Conservation (phyloP, 129 eudicot genomes). For the Tagetes patula region DNA sequence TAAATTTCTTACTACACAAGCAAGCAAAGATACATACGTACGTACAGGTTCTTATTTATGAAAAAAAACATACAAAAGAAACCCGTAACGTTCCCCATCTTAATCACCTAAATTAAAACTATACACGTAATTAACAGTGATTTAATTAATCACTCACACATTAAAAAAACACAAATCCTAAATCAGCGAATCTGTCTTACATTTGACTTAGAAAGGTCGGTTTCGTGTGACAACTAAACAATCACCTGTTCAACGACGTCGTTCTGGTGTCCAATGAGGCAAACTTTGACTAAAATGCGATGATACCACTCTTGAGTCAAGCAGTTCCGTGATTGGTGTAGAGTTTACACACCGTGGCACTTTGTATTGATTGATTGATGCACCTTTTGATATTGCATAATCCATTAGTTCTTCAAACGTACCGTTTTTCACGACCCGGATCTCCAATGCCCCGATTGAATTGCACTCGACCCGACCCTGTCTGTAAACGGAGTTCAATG, state of each 20-base stretch:
- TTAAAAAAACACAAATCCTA: conserved; percentile 20
- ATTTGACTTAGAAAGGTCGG: conserved; percentile 45
- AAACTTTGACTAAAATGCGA: conserved; percentile 69
- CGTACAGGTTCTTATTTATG: conserved; percentile 28
- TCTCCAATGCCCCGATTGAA: conserved; percentile 87
- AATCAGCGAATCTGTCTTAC: conserved; percentile 40
- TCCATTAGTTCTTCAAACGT: conserved; percentile 94
- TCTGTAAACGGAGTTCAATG: conserved; percentile 79
- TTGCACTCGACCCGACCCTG: conserved; percentile 87
- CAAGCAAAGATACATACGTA: conserved; percentile 28
- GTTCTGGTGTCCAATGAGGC: conserved; percentile 85
- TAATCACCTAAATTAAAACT: conserved; percentile 30
- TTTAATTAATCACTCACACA: conserved; percentile 31
- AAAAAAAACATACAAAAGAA: conserved; percentile 32
- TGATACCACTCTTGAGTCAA: conserved; percentile 90
- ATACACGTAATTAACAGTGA: conserved; percentile 23
- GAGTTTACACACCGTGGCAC: conserved; percentile 90
- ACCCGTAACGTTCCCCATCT: conserved; percentile 33
- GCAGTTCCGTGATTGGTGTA: conserved; percentile 84
- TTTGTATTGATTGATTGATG: conserved; percentile 88
- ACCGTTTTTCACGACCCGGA: conserved; percentile 79
- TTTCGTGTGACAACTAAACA: conserved; percentile 32
- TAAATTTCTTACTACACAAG: conserved; percentile 13
- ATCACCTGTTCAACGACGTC: conserved; percentile 66
- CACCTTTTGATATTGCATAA: conserved; percentile 89